Conservation (phyloP, 805 yeast species). For the Candida andamanensis region DNA sequence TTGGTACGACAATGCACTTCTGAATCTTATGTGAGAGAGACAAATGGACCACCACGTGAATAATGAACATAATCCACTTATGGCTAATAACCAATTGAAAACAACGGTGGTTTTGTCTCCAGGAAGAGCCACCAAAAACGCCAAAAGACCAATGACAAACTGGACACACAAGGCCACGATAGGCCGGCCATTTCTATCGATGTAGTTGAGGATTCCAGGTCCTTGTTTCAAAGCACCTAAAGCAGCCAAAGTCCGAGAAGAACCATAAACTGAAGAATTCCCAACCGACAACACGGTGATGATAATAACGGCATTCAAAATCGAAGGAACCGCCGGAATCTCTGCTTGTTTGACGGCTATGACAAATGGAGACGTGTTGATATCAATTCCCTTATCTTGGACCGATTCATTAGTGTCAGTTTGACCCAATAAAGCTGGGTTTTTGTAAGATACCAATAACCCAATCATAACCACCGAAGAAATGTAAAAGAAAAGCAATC, state of each 20-base stretch:
- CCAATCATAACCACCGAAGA: slow-evolving; percentile 51
- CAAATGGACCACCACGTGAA: slow-evolving; percentile 28
- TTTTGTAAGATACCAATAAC: slow-evolving; percentile 41
- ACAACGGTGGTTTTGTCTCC: slow-evolving; percentile 26
- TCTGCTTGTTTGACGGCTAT: slow-evolving; percentile 30
- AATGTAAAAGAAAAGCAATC: slow-evolving; percentile 56
- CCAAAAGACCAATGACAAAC: slow-evolving; percentile 22
- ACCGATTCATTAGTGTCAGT: slow-evolving; percentile 10
- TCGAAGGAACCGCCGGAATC: slow-evolving; percentile 26
- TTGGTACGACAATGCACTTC: slow-evolving; percentile 18
- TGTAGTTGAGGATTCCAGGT: slow-evolving; percentile 22
- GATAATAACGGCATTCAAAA: slow-evolving; percentile 29
- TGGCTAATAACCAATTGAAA: slow-evolving; percentile 26
- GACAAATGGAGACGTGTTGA: slow-evolving; percentile 34
- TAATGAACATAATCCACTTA: slow-evolving; percentile 25
- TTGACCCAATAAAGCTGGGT: slow-evolving; percentile 16
- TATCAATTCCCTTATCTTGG: slow-evolving; percentile 16
- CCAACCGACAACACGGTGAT: slow-evolving; percentile 31
- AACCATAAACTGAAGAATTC: slow-evolving; percentile 32
- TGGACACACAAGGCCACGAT: slow-evolving; percentile 22
- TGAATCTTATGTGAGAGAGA: slow-evolving; percentile 26
- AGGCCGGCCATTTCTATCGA: slow-evolving; percentile 28
- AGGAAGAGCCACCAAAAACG: slow-evolving; percentile 24
- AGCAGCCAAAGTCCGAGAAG: slow-evolving; percentile 28
- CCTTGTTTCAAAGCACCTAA: slow-evolving; percentile 28